phyloP scores from a whole-genome alignment of 192 early-diverging fungal species.

The Mortierella hygrophila region DNA sequence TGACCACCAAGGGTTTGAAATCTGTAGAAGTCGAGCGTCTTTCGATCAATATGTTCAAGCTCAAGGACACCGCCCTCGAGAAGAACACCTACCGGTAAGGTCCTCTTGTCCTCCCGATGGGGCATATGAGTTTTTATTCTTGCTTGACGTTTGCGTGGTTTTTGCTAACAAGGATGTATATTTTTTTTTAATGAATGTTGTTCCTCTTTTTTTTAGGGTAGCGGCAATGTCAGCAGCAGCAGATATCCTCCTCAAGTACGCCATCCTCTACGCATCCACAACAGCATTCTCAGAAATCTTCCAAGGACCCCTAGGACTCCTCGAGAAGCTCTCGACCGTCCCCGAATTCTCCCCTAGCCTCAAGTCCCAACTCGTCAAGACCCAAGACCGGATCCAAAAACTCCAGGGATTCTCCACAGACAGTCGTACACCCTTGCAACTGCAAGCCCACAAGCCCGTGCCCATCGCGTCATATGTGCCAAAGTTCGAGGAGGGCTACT shows the following conservation, averaged over 20 bases:
- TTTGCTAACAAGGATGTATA: background rate
- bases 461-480: conserved; percentile 90
- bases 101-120: background rate
- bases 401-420: conserved; percentile 65
- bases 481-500: conserved; percentile 93
- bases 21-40: conserved; percentile 33
- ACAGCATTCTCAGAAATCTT: conserved; percentile 78
- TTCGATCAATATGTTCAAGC: conserved; percentile 49
- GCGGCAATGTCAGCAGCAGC: conserved; percentile 56
- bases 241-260: conserved; percentile 59
- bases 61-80: conserved; percentile 43
- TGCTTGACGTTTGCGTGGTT: background rate
- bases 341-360: conserved; percentile 15
- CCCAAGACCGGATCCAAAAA: conserved; percentile 60
- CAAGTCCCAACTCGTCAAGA: conserved; percentile 46
- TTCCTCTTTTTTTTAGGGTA: conserved; percentile 24
- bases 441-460: conserved; percentile 90
- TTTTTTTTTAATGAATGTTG: background rate
- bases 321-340: conserved; percentile 34
- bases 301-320: conserved; percentile 47
- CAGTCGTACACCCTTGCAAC: conserved; percentile 75
- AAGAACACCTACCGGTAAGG: conserved; percentile 50
- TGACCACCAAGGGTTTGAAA: conserved; percentile 44
- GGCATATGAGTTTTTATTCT: background rate
- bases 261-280: conserved; percentile 68